These are phyloP conservation scores for Nakazawaea laoshanensis DNA, from an alignment of 805 yeast species.

Conservation along the genomic window DNA sequence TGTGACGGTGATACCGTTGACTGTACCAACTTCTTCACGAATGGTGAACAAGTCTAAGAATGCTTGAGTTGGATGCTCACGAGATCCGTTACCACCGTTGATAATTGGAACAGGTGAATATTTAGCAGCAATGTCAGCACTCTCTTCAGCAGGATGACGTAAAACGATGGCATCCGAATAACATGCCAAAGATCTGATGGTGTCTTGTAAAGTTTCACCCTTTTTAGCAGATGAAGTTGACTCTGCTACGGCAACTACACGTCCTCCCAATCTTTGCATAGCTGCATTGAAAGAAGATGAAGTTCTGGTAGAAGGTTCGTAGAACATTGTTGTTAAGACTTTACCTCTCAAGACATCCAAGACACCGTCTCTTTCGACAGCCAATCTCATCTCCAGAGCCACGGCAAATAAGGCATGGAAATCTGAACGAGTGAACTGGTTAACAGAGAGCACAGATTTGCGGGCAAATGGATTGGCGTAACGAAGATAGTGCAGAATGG, in stretches of 20 bases:
- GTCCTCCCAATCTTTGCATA: conserved; percentile 98
- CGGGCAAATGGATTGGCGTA: conserved; percentile 85
- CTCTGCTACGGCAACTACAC: conserved; percentile 82
- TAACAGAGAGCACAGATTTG: conserved; percentile 80
- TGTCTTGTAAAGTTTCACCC: conserved; percentile 97
- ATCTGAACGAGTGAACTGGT: conserved; percentile 79
- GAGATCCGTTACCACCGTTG: conserved; percentile 96
- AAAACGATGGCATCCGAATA: conserved; percentile 95
- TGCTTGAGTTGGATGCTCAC: conserved; percentile 99
- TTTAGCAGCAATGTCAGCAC: conserved; percentile 91
- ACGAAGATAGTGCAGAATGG: conserved; percentile 69
- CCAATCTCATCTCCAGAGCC: conserved; percentile 96
- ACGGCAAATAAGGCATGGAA: conserved; percentile 90
- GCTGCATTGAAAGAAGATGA: conserved; percentile 97
- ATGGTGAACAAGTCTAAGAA: conserved; percentile 95
- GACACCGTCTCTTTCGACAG: conserved; percentile 94
- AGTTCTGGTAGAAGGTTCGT: conserved; percentile 98
- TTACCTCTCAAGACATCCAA: conserved; percentile 86
- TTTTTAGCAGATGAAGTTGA: conserved; percentile 90
- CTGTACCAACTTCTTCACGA: conserved; percentile 98
- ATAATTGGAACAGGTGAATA: conserved; percentile 95
- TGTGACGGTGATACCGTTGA: conserved; percentile 94
- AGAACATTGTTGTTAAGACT: conserved; percentile 88
- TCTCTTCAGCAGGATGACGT: conserved; percentile 91
- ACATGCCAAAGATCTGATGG: conserved; percentile 88